Base-by-base conservation (phyloP, 2,329 filamentous ascomycete species). In the Colletotrichum orbiculare region DNA sequence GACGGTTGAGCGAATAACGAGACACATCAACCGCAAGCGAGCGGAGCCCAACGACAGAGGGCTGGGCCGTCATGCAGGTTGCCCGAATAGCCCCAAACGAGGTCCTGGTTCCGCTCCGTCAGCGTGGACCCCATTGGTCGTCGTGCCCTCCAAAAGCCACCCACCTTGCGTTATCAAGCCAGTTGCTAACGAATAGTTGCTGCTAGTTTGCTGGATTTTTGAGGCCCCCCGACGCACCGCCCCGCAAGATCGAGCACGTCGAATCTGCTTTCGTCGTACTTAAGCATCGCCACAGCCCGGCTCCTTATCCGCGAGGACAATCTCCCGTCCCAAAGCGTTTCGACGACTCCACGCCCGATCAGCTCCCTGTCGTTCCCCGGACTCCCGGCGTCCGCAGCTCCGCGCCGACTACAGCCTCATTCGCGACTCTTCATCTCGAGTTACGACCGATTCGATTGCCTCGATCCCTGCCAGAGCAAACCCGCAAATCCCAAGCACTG, bases 31-130 rank as follows among this genome's bases (percentile, higher is more conserved):
- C 12, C 45, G 8, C 39, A 43, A 37, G 42, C 41, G 43, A 42
- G 60, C 64, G 64, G 60, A 59, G 64, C 54, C 60, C 54, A 60
- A 62, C 57, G 58, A 60, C 34, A 52, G 50, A 41, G 52, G 54
- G 67, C 67, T 68, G 67, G 67, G 67, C 67, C 64, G 25, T 49
- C 57, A 65, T 68, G 67, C 67, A 68, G 67, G 54, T 43, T 64
- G 50, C 65, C 49, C 53, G 35, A 49, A 49, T 12, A 6, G 54
- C 47, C 34, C 25, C 49, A 56, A 46, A 12, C 37, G 46, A 17
- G 33, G 58, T 53, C 43, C 54, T 60, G 49, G 48, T 64, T 63
- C 54, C 35, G 35, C 17, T 2, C 15, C 35, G 13, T 25, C 15
- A 12, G 25, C 46, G 47, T 35, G 42, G 42, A 39, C 39, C 2